Evolutionary conservation across 805 yeast species (phyloP), one percentile per base, ranked within the genome.

Genomic region (Candida easanensis): DNA sequence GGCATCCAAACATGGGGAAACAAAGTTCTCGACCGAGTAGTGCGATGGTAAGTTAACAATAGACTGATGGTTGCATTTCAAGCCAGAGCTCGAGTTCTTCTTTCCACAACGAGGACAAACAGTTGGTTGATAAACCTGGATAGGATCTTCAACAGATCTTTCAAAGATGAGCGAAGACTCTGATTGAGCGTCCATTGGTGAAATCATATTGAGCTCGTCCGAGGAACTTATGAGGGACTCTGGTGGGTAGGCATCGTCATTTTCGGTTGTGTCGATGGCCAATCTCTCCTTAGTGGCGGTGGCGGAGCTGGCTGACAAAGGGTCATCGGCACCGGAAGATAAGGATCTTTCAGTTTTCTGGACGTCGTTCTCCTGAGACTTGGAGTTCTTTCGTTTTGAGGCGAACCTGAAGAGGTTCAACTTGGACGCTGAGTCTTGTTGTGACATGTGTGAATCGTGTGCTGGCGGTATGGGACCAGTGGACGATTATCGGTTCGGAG

Each of bases 1-100:
- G 8, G 95, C 88, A 54, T 87, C 95, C 52, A 88, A 68, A 6
- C 87, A 87, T 0, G 96, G 90, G 2, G 95, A 85, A 17, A 88
- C 85, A 52, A 65, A 77, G 62, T 88, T 85, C 61, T 87, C 86
- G 28, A 64, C 53, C 14, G 70, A 67, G 63, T 71, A 64, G 53
- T 65, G 70, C 5, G 63, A 61, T 26, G 71, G 68, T 34, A 66
- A 45, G 22, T 57, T 61, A 15, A 54, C 60, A 30, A 59, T 52
- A 9, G 63, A 59, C 49, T 58, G 61, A 41, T 58, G 65, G 31
- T 49, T 49, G 33, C 61, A 58, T 20, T 44, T 51, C 21, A 49
- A 45, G 5, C 42, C 52, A 15, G 47, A 46, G 36, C 39, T 49
- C 13, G 54, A 45, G 38, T 28, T 42, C 40, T 50, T 57, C 30